These are phyloP conservation scores for Chytriomyces confervae DNA, from an alignment of 192 early-diverging fungal species.

Conservation along the genomic window DNA sequence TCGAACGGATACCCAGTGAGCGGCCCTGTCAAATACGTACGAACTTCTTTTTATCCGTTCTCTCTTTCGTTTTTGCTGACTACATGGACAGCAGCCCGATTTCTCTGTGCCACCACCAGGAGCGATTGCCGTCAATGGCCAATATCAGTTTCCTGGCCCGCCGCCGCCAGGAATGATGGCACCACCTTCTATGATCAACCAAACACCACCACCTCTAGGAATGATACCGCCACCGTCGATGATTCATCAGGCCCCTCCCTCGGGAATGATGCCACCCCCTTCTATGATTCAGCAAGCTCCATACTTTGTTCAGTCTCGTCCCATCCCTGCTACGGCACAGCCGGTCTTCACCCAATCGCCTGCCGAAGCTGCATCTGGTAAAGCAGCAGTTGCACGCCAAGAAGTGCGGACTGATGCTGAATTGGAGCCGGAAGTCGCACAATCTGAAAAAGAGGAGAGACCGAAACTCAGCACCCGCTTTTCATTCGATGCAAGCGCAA, in stretches of 20 bases:
- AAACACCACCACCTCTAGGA: neutral
- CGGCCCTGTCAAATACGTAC: neutral
- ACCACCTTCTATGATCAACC: neutral
- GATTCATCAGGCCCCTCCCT: neutral
- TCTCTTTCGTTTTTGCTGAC: neutral
- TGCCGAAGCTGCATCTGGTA: no score
- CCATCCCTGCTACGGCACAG: neutral
- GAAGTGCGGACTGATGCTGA: no score
- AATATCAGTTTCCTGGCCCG: slow-evolving; percentile 6
- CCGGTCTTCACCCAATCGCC: neutral
- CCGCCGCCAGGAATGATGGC: neutral
- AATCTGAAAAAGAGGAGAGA: no score
- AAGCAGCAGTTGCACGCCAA: no score
- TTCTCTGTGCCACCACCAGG: slow-evolving; percentile 19
- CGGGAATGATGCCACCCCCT: neutral
- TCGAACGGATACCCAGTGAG: neutral
- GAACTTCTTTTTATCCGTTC: neutral
- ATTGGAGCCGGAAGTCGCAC: no score
- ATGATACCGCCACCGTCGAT: neutral
- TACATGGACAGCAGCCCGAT: neutral
- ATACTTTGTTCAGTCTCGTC: neutral
- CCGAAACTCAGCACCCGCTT: no score
- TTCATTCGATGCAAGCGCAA: no score
- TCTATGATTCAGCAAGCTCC: neutral
- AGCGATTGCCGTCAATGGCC: neutral